These are phyloP conservation scores for Talaromyces piceae DNA, from an alignment of 2,329 filamentous ascomycete species.

Conservation along the genomic window DNA sequence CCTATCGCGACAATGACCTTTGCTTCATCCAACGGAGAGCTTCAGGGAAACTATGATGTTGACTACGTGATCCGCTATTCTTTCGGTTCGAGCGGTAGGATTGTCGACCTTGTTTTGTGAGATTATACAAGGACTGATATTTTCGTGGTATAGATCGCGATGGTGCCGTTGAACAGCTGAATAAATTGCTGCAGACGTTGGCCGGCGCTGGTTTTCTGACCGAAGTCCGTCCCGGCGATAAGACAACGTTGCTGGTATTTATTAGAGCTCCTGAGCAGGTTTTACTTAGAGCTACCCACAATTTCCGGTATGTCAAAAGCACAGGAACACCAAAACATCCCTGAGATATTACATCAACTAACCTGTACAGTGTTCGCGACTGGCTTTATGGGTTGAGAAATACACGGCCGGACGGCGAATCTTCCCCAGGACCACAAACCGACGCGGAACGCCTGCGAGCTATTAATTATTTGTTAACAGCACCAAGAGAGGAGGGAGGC, in stretches of 20 bases:
- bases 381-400: slow-evolving; percentile 89
- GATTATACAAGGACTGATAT: background rate
- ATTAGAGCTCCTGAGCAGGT: slow-evolving; percentile 71
- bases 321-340: background rate
- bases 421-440: slow-evolving; percentile 71
- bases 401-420: slow-evolving; percentile 62
- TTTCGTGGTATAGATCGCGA: slow-evolving; percentile 48
- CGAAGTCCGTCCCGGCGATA: slow-evolving; percentile 75
- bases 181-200: slow-evolving; percentile 69
- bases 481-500: slow-evolving; percentile 65
- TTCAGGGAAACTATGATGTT: slow-evolving; percentile 58
- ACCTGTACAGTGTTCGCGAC: slow-evolving; percentile 65
- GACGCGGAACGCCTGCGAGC: slow-evolving; percentile 84
- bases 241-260: slow-evolving; percentile 73
- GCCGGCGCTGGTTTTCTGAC: slow-evolving; percentile 73
- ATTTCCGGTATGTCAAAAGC: slow-evolving; percentile 63
- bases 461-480: slow-evolving; percentile 77
- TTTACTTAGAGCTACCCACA: slow-evolving; percentile 74
- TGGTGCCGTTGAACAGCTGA: slow-evolving; percentile 67
- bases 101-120: background rate
- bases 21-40: slow-evolving; percentile 18
- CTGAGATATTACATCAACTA: background rate
- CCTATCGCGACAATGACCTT: slow-evolving; percentile 20
- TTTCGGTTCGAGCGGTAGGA: slow-evolving; percentile 58
- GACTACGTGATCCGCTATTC: slow-evolving; percentile 85